Evolutionary conservation across 352 stramenopile species (phyloP).

Genomic region (Elongisporangium anandrum): DNA sequence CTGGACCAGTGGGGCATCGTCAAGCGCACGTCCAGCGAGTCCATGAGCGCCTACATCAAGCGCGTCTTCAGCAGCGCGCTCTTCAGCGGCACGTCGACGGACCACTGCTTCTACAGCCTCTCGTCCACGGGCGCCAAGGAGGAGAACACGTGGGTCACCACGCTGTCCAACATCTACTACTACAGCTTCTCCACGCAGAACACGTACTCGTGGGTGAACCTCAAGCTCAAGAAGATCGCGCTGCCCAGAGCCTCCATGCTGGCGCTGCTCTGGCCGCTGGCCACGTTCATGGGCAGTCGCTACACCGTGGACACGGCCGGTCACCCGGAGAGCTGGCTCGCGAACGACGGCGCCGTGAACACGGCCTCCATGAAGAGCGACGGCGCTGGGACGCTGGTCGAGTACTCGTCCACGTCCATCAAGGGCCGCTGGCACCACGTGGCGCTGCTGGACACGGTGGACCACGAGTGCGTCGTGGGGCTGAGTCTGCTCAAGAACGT

Average conservation of each 20-base stretch:
- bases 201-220: conserved; percentile 3
- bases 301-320: conserved; percentile 1
- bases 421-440: conserved; percentile 12
- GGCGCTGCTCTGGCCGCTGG: conserved; percentile 6
- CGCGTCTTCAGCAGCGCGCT: conserved; percentile 6
- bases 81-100: conserved; percentile 6
- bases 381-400: conserved; percentile 4
- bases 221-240: conserved; percentile 8
- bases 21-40: conserved; percentile 3
- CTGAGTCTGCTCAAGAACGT: conserved; percentile 10
- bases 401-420: conserved; percentile 2
- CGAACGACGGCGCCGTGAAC: conserved; percentile 6
- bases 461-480: conserved; percentile 10
- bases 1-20: conserved; percentile 11
- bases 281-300: conserved; percentile 5
- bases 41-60: conserved; percentile 5
- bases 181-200: conserved; percentile 11
- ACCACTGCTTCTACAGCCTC: conserved; percentile 12
- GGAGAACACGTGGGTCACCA: conserved; percentile 14
- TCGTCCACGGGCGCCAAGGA: conserved; percentile 5
- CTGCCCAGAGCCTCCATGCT: conserved; percentile 8
- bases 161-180: conserved; percentile 17
- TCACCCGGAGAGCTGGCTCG: not conserved
- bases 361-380: conserved; percentile 10
- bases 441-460: conserved; percentile 7